Percentiles rank a stretch among this genome's conserved stretches.
phyloP scores from a whole-genome alignment of 768 basidiomycete genomes.

The Xerocomellus intermedius region DNA sequence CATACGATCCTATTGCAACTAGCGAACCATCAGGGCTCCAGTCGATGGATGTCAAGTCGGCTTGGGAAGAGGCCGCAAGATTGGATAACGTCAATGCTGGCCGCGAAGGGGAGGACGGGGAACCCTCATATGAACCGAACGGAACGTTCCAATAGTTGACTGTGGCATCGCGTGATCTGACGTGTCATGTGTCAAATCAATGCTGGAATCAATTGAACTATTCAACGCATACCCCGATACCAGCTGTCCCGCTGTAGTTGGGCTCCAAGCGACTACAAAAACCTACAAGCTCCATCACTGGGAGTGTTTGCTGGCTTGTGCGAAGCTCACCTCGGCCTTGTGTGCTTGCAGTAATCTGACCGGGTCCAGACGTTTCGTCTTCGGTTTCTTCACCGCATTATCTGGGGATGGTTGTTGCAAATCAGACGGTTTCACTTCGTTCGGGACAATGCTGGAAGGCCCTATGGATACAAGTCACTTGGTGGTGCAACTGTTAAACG shows the following conservation, averaged over 20 bases:
- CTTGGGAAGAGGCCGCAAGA: conserved; percentile 45
- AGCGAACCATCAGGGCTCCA: conserved; percentile 76
- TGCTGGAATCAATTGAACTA: background rate
- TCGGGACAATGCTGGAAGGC: conserved; percentile 7
- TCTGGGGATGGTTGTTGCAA: conserved; percentile 21
- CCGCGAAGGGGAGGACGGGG: conserved; percentile 20
- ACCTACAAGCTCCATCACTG: conserved; percentile 47
- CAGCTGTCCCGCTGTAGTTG: conserved; percentile 52
- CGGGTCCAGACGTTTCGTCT: conserved; percentile 39
- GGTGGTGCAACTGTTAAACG: conserved; percentile 27
- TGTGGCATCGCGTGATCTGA: conserved; percentile 72
- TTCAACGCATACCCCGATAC: conserved; percentile 63
- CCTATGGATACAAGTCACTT: conserved; percentile 14
- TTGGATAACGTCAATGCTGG: conserved; percentile 48
- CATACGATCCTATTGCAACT: conserved; percentile 77
- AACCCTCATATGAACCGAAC: conserved; percentile 29
- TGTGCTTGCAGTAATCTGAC: conserved; percentile 54
- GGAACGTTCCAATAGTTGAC: conserved; percentile 74
- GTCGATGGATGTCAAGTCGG: conserved; percentile 72
- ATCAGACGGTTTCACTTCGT: conserved; percentile 22
- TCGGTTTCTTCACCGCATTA: conserved; percentile 32
- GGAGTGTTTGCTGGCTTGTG: conserved; percentile 15
- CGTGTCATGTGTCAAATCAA: conserved; percentile 3
- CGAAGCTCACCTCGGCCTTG: conserved; percentile 49
- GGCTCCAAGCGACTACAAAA: conserved; percentile 81